A percentile compares a stretch with the other conserved stretches of the same genome.
phyloP scores from a whole-genome alignment of 108 stramenopile species.

The Skeletonema marinoi region DNA sequence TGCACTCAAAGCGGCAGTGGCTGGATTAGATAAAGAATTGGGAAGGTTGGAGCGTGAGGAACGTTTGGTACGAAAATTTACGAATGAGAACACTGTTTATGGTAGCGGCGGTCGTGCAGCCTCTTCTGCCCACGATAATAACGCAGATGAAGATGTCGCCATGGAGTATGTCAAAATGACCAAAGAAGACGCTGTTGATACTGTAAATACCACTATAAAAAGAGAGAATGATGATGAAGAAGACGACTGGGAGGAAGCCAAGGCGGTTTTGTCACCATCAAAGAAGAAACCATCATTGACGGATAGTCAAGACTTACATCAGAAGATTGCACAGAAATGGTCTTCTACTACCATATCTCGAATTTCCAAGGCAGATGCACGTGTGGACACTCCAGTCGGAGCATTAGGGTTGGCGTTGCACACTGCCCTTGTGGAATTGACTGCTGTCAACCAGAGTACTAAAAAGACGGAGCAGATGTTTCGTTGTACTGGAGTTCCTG shows the following conservation, averaged over 20 bases:
- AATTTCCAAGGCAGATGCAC: constrained; percentile 48
- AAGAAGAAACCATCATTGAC: constrained; percentile 2
- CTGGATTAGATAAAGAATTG: constrained; percentile 65
- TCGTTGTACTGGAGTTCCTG: constrained; percentile 70
- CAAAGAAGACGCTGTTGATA: constrained; percentile 24
- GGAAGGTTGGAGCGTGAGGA: constrained; percentile 63
- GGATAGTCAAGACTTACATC: neutral
- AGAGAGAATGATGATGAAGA: constrained; percentile 48
- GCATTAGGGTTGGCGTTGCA: constrained; percentile 73
- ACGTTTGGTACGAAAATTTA: constrained; percentile 59
- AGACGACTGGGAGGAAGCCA: constrained; percentile 39
- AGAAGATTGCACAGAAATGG: constrained; percentile 41
- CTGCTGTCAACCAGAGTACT: neutral
- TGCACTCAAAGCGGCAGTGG: constrained; percentile 66
- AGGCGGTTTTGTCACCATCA: neutral
- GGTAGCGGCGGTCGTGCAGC: neutral
- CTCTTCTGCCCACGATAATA: neutral
- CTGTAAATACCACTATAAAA: neutral
- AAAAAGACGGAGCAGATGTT: constrained; percentile 20
- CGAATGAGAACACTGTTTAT: constrained; percentile 8
- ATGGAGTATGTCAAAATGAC: constrained; percentile 44
- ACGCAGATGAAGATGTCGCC: constrained; percentile 19
- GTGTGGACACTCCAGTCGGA: constrained; percentile 59
- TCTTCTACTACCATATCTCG: constrained; percentile 50
- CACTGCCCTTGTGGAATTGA: constrained; percentile 54